phyloP scores from a whole-genome alignment of 352 stramenopile species.

The Phytophthora pseudosyringae region DNA sequence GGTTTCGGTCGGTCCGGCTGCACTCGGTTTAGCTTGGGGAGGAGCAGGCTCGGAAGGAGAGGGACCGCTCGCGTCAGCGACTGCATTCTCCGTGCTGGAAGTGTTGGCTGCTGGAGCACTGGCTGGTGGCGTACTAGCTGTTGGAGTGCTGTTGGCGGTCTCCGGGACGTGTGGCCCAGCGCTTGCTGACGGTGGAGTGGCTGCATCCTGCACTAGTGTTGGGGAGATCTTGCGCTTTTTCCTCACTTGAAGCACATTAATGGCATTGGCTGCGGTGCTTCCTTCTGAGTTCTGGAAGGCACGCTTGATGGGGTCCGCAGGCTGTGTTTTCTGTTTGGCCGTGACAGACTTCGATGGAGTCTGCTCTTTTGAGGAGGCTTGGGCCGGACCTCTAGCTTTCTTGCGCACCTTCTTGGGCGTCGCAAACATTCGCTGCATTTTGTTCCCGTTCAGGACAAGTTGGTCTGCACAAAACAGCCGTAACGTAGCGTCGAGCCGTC shows the following conservation, averaged over 20 bases:
- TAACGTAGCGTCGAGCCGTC: neutral
- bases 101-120: slow-evolving; percentile 3
- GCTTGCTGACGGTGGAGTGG: slow-evolving; percentile 1
- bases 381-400: slow-evolving; percentile 42
- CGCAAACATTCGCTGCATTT: slow-evolving; percentile 66
- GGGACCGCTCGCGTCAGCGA: slow-evolving; percentile 21
- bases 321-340: slow-evolving; percentile 39
- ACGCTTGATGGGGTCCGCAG: slow-evolving; percentile 26
- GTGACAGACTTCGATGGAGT: slow-evolving; percentile 23
- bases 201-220: slow-evolving; percentile 37
- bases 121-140: slow-evolving; percentile 1
- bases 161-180: neutral
- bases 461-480: slow-evolving; percentile 38
- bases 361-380: slow-evolving; percentile 24
- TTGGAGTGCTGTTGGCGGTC: neutral
- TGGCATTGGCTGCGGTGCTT: slow-evolving; percentile 15
- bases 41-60: slow-evolving; percentile 8
- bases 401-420: slow-evolving; percentile 70
- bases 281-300: slow-evolving; percentile 32
- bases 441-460: slow-evolving; percentile 51
- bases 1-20: slow-evolving; percentile 3
- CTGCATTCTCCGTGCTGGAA: slow-evolving; percentile 1
- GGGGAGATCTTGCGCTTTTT: slow-evolving; percentile 86
- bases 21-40: slow-evolving; percentile 8
- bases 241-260: slow-evolving; percentile 81